A percentile compares a stretch with the other conserved stretches of the same genome.
Conservation (phyloP, 108 stramenopile species). For the Fistulifera pelliculosa region DNA sequence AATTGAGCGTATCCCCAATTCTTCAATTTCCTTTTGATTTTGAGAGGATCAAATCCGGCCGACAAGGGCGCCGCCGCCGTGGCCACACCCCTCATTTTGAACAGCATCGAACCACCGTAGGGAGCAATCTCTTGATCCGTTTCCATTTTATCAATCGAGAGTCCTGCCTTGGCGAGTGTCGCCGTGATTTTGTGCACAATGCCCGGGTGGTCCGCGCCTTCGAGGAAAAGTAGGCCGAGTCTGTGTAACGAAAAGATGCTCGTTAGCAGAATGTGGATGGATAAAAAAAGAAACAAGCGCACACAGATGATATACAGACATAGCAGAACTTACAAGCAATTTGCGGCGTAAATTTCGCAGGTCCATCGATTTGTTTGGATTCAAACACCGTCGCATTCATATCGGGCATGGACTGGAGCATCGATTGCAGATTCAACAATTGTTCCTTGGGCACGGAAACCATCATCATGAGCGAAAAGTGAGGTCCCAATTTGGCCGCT, state of each 20-base stretch:
- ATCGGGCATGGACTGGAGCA: conserved; percentile 30
- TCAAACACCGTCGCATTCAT: conserved; percentile 44
- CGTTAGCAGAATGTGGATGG: no score
- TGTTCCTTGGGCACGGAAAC: conserved; percentile 37
- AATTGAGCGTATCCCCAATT: conserved; percentile 60
- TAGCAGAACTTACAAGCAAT: conserved; percentile 11
- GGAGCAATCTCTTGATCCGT: conserved; percentile 50
- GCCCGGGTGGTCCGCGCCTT: conserved; percentile 69
- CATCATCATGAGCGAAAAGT: conserved; percentile 72
- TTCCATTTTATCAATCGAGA: conserved; percentile 60
- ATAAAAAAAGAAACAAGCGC: no score
- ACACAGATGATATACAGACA: no score
- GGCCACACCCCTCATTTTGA: conserved; percentile 43
- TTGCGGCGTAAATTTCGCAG: conserved; percentile 12
- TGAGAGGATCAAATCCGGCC: conserved; percentile 38
- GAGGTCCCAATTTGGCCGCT: conserved; percentile 46
- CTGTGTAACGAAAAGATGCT: no score
- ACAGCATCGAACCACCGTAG: conserved; percentile 27
- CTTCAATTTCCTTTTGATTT: conserved; percentile 37
- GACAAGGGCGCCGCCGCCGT: conserved; percentile 48
- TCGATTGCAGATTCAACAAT: conserved; percentile 19
- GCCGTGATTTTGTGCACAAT: conserved; percentile 66
- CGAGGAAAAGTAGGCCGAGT: conserved; percentile 32
- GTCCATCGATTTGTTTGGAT: conserved; percentile 11
- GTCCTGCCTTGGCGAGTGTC: conserved; percentile 41